Base-by-base conservation (phyloP, 176 grass and related monocot genomes). In the Carex pumila region DNA sequence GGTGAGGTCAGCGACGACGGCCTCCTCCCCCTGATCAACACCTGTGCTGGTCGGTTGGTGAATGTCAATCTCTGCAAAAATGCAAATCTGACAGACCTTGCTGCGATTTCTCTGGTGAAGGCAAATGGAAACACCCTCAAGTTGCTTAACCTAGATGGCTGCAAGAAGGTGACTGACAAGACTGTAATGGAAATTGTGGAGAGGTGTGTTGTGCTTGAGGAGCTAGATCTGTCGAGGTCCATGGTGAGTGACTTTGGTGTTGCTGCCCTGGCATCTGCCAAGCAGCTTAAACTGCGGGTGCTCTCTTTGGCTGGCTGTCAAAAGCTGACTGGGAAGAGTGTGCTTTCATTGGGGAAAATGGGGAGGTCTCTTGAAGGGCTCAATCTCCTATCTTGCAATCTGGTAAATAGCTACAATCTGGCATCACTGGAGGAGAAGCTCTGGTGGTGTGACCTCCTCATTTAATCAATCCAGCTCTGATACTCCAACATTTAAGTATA, bases 391-490 rank as follows among this genome's bases (percentile, higher is more conserved):
- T 93, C 81, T 72, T 99, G 97, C 90, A 90, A 93, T 84, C 82
- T 94, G 68, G 91, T 93, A 56, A 89, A 89, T 71, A 90, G 86
- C 71, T 82, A 87, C 68, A 90, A 84, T 74, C 87, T 93, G n/a
- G 91, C 90, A 11, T 88, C 91, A 6, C 74, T 99, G 63, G 93
- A 94, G 86, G 90, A 93, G 81, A 89, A 92, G 58, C 87, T 99
- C 57, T 94, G 88, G 89, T 90, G 87, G 90, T 99, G 96, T 3
- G 93, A 94, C 84, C 94, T 99, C 88, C 89, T 99, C 73, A 88
- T 79, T 65, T 98, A 93, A 88, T 60, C 30, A 87, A 83, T 83
- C 65, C 41, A 3, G 18, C 54, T 68, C 65, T 74, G 18, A 59
- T 52, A 79, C 64, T 59, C 57, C 52, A 77, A 36, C 80, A 83